Evolutionary conservation across 768 basidiomycete species (phyloP), one percentile per base, ranked within the genome.

Genomic region (Symmetrospora coprosmae): DNA sequence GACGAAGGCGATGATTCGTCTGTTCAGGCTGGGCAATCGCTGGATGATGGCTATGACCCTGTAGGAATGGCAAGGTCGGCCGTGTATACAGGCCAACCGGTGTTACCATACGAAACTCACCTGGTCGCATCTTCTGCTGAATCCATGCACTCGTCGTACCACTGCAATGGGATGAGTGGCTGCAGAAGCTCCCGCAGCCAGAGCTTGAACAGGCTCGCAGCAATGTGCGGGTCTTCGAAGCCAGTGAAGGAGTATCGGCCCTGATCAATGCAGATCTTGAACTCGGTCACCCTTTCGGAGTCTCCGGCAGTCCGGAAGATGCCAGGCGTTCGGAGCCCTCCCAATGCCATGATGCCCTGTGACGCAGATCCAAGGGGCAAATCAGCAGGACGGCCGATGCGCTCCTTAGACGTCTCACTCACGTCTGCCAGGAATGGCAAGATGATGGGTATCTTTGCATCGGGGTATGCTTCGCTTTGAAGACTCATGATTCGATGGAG

Each of bases 201-300:
- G n/a, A 50, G 39, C 41, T 64, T 64, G 63, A 64, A 64, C 8
- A 64, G 39, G 28, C 38, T 43, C 13, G 63, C 63, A 16, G 56
- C 63, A 21, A 56, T 43, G 35, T 60, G 60, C 14, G 63, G 48
- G 33, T 64, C 63, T 58, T 58, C 55, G 23, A 45, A 58, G 4
- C 55, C 55, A 6, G 31, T 16, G n/a, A 58, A 38, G 5, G 55
- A 58, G 28, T 58, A 58, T n/a, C 43, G 40, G 28, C 55, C 55
- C 37, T 58, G 55, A 27, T 58, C 55, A 6, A 58, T 58, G 41
- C 27, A 45, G 30, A 58, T 58, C 2, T 35, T 25, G 8, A 58
- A 28, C 55, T 58, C 55, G 13, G 43, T 58, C 11, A 58, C 55
- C 33, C 43, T 43, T 23, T 58, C 55, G 2, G 46, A 6, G 31